These are phyloP conservation scores for Fraxinus latifolia DNA, from an alignment of 305 asterid species.

Conservation along the genomic window DNA sequence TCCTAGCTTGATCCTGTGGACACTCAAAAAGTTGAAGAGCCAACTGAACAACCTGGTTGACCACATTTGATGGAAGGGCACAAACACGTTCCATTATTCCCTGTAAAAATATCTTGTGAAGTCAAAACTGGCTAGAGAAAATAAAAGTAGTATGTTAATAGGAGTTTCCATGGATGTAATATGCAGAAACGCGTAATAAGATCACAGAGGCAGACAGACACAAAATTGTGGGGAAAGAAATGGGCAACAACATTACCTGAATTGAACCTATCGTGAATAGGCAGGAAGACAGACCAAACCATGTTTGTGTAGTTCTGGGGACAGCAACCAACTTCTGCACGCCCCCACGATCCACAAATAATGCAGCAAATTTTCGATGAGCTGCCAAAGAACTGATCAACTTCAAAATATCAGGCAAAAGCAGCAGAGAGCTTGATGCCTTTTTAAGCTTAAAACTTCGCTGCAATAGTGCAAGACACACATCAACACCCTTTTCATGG, in stretches of 20 bases:
- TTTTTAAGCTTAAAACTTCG: constrained; percentile 69
- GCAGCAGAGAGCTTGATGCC: constrained; percentile 39
- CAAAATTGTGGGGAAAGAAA: background rate
- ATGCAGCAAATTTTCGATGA: constrained; percentile 89
- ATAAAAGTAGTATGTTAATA: background rate
- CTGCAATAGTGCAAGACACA: constrained; percentile 80
- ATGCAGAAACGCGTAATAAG: background rate
- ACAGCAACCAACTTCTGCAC: constrained; percentile 78
- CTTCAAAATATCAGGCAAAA: constrained; percentile 86
- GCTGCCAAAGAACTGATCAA: constrained; percentile 91
- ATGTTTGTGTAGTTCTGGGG: constrained; percentile 69
- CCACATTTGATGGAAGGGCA: constrained; percentile 78
- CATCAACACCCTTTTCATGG: constrained; percentile 97
- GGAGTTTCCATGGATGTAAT: background rate
- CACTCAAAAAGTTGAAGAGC: constrained; percentile 91
- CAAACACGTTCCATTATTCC: constrained; percentile 99
- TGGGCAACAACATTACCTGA: constrained; percentile 54
- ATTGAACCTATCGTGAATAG: constrained; percentile 85
- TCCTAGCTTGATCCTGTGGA: constrained; percentile 79
- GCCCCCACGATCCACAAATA: constrained; percentile 96
- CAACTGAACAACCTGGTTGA: constrained; percentile 77
- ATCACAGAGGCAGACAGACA: constrained; percentile 16
- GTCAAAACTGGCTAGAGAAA: constrained; percentile 22
- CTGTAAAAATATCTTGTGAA: constrained; percentile 37
- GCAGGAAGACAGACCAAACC: constrained; percentile 89